These are phyloP conservation scores for Nicotiana undulata DNA, from an alignment of 257 asterid genomes.

Conservation along the genomic window DNA sequence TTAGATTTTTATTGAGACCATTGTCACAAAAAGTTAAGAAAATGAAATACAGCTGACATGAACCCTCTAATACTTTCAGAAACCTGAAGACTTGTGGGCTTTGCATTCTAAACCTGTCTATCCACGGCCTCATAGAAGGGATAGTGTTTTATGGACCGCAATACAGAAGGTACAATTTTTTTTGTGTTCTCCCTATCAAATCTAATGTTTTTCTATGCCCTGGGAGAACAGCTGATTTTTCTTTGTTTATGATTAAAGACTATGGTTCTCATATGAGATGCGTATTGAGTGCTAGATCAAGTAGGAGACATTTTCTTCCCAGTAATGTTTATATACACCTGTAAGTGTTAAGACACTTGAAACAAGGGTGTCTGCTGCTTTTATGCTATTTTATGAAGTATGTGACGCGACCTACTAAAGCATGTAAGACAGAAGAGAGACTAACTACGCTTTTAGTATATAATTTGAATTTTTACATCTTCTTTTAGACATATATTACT, in stretches of 20 bases:
- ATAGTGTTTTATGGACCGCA: slow-evolving; percentile 57
- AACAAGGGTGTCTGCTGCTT: background rate
- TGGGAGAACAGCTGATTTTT: background rate
- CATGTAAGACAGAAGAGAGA: background rate
- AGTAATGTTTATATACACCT: background rate
- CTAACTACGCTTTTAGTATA: background rate
- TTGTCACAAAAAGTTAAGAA: slow-evolving; percentile 1
- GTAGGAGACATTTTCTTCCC: background rate
- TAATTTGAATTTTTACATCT: background rate
- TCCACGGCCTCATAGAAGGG: slow-evolving; percentile 79
- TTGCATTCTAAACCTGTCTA: slow-evolving; percentile 74
- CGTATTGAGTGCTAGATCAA: background rate
- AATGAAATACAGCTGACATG: slow-evolving; percentile 24
- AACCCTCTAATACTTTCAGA: slow-evolving; percentile 43
- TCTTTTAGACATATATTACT: background rate
- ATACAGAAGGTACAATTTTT: slow-evolving; percentile 58
- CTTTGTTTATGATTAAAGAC: background rate
- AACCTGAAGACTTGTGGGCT: slow-evolving; percentile 93
- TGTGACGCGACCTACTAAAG: background rate
- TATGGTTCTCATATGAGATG: background rate
- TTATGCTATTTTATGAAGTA: slow-evolving; percentile 1
- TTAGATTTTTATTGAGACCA: slow-evolving; percentile 8
- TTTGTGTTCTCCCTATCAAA: background rate
- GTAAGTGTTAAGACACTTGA: background rate
- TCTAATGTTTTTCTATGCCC: background rate